phyloP scores from a whole-genome alignment of 2,329 filamentous ascomycete species.

The Colletotrichum salicis region DNA sequence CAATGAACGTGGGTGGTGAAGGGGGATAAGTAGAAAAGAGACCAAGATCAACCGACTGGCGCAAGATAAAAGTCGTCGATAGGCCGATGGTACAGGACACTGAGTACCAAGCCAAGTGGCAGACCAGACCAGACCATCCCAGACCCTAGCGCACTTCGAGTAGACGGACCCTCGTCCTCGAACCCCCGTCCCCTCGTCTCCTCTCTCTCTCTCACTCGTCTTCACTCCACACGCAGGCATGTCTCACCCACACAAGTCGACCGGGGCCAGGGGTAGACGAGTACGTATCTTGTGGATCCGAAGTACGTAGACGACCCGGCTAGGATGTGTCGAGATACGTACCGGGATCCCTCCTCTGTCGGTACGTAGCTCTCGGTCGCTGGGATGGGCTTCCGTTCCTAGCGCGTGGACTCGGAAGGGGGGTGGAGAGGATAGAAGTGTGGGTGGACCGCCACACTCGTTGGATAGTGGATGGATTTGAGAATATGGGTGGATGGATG shows the following conservation, averaged over 20 bases:
- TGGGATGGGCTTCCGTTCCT: slow-evolving; percentile 28
- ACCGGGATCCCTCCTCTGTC: neutral
- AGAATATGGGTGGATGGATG: slow-evolving; percentile 42
- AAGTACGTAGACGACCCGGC: slow-evolving; percentile 5
- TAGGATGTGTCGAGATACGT: slow-evolving; percentile 17
- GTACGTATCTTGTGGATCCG: slow-evolving; percentile 25
- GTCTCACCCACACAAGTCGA: slow-evolving; percentile 62
- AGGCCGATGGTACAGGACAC: slow-evolving; percentile 39
- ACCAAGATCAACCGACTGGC: slow-evolving; percentile 50
- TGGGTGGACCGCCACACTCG: slow-evolving; percentile 11
- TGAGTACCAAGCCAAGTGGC: slow-evolving; percentile 25
- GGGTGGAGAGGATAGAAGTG: slow-evolving; percentile 13
- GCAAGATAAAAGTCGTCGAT: slow-evolving; percentile 53
- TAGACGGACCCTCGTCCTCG: slow-evolving; percentile 40
- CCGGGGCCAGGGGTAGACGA: slow-evolving; percentile 39
- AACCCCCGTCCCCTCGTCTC: slow-evolving; percentile 38
- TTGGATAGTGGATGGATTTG: slow-evolving; percentile 16
- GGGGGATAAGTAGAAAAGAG: slow-evolving; percentile 63
- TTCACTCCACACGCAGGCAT: slow-evolving; percentile 51
- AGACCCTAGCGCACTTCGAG: slow-evolving; percentile 41
- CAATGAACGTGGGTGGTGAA: slow-evolving; percentile 51
- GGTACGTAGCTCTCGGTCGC: slow-evolving; percentile 22
- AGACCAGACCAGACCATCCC: slow-evolving; percentile 32
- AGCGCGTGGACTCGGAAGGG: slow-evolving; percentile 27
- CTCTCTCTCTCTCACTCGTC: slow-evolving; percentile 41